A percentile compares a stretch with the other conserved stretches of the same genome.
phyloP scores from a whole-genome alignment of 2,329 filamentous ascomycete species.

The Phialophora chinensis region DNA sequence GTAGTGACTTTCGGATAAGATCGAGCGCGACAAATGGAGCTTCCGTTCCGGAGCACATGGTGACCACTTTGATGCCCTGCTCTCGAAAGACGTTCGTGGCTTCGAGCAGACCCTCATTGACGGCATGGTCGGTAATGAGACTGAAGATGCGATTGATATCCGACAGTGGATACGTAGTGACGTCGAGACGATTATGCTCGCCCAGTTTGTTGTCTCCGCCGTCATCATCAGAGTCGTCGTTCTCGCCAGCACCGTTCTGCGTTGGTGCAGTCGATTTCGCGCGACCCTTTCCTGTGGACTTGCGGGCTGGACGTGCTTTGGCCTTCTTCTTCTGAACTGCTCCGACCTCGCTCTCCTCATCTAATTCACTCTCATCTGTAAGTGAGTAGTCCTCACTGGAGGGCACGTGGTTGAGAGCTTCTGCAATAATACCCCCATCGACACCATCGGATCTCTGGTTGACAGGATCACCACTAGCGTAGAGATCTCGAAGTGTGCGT shows the following conservation, averaged over 20 bases:
- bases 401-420: neutral
- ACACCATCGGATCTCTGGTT: neutral
- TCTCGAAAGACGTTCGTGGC: constrained; percentile 45
- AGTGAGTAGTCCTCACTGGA: neutral
- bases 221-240: constrained; percentile 6
- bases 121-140: constrained; percentile 49
- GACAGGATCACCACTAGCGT: neutral
- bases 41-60: constrained; percentile 80
- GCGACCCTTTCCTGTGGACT: neutral
- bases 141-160: constrained; percentile 58
- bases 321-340: neutral
- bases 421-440: neutral
- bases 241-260: neutral
- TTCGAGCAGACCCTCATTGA: constrained; percentile 44
- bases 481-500: neutral
- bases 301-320: neutral
- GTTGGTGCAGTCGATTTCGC: neutral
- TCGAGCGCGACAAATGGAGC: constrained; percentile 71
- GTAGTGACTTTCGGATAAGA: constrained; percentile 57
- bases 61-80: constrained; percentile 63
- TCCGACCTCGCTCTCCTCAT: neutral
- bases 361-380: neutral
- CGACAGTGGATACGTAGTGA: constrained; percentile 50
- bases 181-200: constrained; percentile 24
- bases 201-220: neutral